phyloP scores from a whole-genome alignment of 306 rosid genomes.

The Inga oerstediana region DNA sequence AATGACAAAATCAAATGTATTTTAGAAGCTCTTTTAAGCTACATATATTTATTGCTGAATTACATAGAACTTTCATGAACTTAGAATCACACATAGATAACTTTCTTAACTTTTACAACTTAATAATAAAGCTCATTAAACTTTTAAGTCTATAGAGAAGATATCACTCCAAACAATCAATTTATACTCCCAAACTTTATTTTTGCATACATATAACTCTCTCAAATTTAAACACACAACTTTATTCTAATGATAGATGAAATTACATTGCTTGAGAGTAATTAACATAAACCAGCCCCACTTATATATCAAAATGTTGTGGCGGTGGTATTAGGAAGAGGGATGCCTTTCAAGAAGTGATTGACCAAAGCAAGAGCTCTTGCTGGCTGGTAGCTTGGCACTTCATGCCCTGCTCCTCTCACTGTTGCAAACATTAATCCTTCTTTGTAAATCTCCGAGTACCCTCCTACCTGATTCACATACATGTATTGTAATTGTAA shows the following conservation, averaged over 20 bases:
- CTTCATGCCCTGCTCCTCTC: conserved; percentile 87
- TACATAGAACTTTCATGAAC: too few species aligned
- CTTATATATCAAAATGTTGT: not conserved
- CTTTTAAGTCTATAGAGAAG: too few species aligned
- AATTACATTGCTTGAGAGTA: not conserved
- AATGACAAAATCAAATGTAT: too few species aligned
- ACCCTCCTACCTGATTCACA: conserved; percentile 61
- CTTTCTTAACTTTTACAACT: too few species aligned
- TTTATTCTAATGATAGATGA: too few species aligned
- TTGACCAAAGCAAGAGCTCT: conserved; percentile 69
- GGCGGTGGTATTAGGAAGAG: conserved; percentile 41
- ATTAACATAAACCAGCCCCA: not conserved
- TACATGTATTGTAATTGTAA: not conserved
- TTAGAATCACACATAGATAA: too few species aligned
- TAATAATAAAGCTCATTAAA: too few species aligned
- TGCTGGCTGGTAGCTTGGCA: conserved; percentile 76
- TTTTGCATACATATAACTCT: too few species aligned
- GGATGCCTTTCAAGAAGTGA: conserved; percentile 66
- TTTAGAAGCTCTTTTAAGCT: too few species aligned
- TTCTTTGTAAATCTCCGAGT: conserved; percentile 58
- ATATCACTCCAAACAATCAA: too few species aligned
- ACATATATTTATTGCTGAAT: too few species aligned
- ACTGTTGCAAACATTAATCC: conserved; percentile 69
- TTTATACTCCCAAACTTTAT: too few species aligned
- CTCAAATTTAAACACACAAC: not conserved